Conservation (phyloP, 306 rosid genomes). For the Prunus mongolica region DNA sequence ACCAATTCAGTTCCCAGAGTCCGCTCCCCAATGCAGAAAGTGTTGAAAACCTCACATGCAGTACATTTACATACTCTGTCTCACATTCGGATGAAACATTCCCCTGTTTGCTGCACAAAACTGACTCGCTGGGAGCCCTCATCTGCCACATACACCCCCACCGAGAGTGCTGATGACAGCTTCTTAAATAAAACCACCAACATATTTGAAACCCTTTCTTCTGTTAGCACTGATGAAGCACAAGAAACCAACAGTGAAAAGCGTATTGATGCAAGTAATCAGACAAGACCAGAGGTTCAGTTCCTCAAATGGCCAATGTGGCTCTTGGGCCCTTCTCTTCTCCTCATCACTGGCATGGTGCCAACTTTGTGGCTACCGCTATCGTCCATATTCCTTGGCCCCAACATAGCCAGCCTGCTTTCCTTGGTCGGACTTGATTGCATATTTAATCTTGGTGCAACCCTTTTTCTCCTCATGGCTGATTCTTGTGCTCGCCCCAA, state of each 20-base stretch:
- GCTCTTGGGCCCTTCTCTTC: slow-evolving; percentile 84
- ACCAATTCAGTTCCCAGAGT: slow-evolving; percentile 19
- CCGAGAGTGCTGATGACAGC: slow-evolving; percentile 31
- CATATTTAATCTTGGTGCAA: slow-evolving; percentile 83
- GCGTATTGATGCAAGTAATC: slow-evolving; percentile 28
- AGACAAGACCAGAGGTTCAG: slow-evolving; percentile 43
- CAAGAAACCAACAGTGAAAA: slow-evolving; percentile 32
- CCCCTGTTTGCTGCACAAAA: slow-evolving; percentile 53
- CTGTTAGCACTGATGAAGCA: slow-evolving; percentile 40
- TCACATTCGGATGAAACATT: slow-evolving; percentile 22
- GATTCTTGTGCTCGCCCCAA: slow-evolving; percentile 71
- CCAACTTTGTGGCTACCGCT: slow-evolving; percentile 92
- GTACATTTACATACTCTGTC: slow-evolving; percentile 29
- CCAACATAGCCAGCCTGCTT: slow-evolving; percentile 81
- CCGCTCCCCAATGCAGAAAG: slow-evolving; percentile 27
- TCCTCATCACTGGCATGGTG: slow-evolving; percentile 73
- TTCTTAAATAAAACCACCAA: slow-evolving; percentile 44
- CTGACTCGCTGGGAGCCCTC: slow-evolving; percentile 70
- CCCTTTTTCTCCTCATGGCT: slow-evolving; percentile 93
- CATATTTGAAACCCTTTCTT: slow-evolving; percentile 56
- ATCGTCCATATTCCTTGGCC: slow-evolving; percentile 74
- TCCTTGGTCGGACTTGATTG: slow-evolving; percentile 90
- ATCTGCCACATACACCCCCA: slow-evolving; percentile 48
- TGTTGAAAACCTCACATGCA: slow-evolving; percentile 33
- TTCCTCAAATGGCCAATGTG: slow-evolving; percentile 87